Base-by-base conservation (phyloP, 805 yeast genomes). In the Jamesozyma hellenica region DNA sequence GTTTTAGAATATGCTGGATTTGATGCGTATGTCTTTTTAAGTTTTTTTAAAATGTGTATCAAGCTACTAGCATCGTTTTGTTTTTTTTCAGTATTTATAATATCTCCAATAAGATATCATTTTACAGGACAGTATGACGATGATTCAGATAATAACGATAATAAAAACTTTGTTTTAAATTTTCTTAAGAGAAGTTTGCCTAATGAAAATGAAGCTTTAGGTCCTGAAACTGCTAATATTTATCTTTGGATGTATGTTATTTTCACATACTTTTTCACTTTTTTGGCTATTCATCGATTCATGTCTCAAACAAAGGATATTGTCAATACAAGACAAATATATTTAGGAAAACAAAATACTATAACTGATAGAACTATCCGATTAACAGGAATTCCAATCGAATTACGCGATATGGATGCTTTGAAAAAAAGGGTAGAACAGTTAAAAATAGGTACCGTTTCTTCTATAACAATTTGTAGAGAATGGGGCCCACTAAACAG, bases 21-120 rank as follows among this genome's bases (percentile, higher is more conserved):
- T 33, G 98, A 90, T 63, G 96, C 96, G 0, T 87, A 74, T 62
- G 97, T 92, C 35, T 90, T 84, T 53, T 63, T 90, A 26, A 87
- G 87, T 3, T 88, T 90, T 57, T 92, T 92, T 71, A 80, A 83
- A 44, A 84, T 87, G 83, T 74, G 92, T 44, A 83, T 88, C 36
- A 75, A 76, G 55, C 65, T 84, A 8, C 60, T 90, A 18, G 61
- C 74, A 2, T 62, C 74, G 1, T 79, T 87, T 53, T 71, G 84
- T 35, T 42, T 83, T 2, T 75, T 84, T 51, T 87, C 95, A 1
- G 64, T 82, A 9, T 64, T 76, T 4, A 70, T 90, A 3, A 82
- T 90, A 16, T 81, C 94, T 1, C 97, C 98, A 0, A 71, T 92
- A 4, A 61, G 96, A 40, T 82, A 79, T 61, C 77, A 79, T 51